Evolutionary conservation across 2,329 filamentous ascomycete species (phyloP), one percentile per base, ranked within the genome.

Genomic region (Aspergillus sp.): DNA sequence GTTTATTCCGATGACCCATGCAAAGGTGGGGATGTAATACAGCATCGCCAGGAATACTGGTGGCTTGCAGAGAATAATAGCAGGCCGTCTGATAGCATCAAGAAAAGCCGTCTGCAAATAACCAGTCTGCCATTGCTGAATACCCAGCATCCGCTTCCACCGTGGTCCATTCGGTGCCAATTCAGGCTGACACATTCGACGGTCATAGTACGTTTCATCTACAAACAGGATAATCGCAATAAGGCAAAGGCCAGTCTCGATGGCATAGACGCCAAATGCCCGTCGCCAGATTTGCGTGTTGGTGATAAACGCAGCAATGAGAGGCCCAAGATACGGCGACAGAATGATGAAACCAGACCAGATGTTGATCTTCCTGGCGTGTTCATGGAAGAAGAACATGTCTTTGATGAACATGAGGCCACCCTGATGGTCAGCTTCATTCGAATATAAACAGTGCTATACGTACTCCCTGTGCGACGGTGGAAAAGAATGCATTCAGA

Each of bases 1-100:
- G 53, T 81, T 80, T 58, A 81, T 75, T 5, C 76, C 77, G 13
- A 69, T 60, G 26, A 69, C 61, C 67, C 67, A 70, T 1, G 65
- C 65, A 47, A 69, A 70, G 4, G 60, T 68, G 10, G 71, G 48
- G 27, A 69, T 47, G 44, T 71, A 71, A 44, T 69, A 70, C 7
- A 71, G 31, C 2, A 48, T 51, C 0, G 59, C 52, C 0, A 68
- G 42, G 32, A 69, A 51, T 2, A 72, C 61, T 0, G 67, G 62
- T 2, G 64, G 62, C 37, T 72, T 71, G 37, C 56, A 42, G 32
- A 71, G 56, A 5, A 68, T 64, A 4, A 60, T 57, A 7, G 69
- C 5, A 1, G 66, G 66, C 0, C 66, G 58, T 52, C 65, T 62
- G 7, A 60, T 46, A 0, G 66, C 66, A 33, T 69, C 63, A 5